Base-by-base conservation (phyloP, 768 basidiomycete genomes). In the Psilocybe tampanensis region DNA sequence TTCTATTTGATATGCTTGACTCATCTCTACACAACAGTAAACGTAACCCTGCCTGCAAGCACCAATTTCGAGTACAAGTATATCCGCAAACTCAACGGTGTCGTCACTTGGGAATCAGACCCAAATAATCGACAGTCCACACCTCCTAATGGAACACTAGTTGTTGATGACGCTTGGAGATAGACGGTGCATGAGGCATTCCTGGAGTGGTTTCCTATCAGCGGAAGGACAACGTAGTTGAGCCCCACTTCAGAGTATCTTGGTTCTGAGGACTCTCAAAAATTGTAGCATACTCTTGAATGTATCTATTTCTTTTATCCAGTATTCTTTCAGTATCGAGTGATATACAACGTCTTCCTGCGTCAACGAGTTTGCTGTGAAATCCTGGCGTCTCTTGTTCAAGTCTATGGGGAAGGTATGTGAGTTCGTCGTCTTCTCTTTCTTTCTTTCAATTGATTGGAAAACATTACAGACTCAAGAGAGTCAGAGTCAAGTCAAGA, bases 1-100 rank as follows among this genome's bases (percentile, higher is more conserved):
- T 17, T 22, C 3, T 15, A 32, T 11, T 43, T 18, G 55, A 5
- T 8, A 9, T 12, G 1, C 9, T 2, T 2, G 4, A 12, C 29
- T 17, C 49, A 5, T n/a, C 44, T 29, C 52, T 8, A 41, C 34
- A 47, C 24, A 54, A 33, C 64, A 88, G 87, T 85, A 52, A 86
- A 84, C 5, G 76, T 89, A 8, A 75, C 73, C 22, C 66, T 90
- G n/a, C 86, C 86, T 0, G 83, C 82, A 17, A 80, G 69, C 62
- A 80, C 82, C 2, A 60, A 62, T 41, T 75, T 91, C 53, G 72
- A 88, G 68, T 92, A 89, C 80, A 91, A 91, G 70, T 92, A 86
- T 68, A 82, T 90, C 66, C 76, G 82, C 58, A 88, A 80, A 62
- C 57, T 70, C 60, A 82, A 82, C 47, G 85, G 80, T 2, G 64